These are phyloP conservation scores for Chloris gayana DNA, from an alignment of 176 grass and related monocot genomes.

Conservation along the genomic window DNA sequence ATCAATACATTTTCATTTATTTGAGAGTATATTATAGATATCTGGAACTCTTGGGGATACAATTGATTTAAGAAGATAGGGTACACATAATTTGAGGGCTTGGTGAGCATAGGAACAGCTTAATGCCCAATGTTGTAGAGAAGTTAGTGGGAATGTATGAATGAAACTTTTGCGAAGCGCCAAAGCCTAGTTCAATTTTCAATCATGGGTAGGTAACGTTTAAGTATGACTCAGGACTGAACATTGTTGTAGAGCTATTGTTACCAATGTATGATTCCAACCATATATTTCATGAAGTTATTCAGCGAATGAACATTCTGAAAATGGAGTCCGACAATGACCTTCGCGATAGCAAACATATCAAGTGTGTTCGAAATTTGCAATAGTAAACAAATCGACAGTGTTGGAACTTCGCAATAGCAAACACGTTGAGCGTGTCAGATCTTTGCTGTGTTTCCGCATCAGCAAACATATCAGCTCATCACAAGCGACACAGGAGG, in stretches of 20 bases:
- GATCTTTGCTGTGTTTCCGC: no score
- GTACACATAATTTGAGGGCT: slow-evolving; percentile 21
- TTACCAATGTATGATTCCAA: slow-evolving; percentile 5
- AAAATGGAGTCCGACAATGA: neutral
- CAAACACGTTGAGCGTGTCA: neutral
- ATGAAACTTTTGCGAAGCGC: slow-evolving; percentile 9
- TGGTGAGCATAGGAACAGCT: neutral
- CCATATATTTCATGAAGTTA: slow-evolving; percentile 8
- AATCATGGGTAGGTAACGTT: neutral
- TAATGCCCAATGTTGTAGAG: neutral
- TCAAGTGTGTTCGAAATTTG: neutral
- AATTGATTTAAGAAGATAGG: slow-evolving; percentile 5
- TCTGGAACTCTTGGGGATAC: neutral
- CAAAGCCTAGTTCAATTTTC: neutral
- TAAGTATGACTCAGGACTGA: neutral
- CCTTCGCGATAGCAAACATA: neutral
- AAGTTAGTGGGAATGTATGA: neutral
- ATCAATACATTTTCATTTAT: slow-evolving; percentile 28
- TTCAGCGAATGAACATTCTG: neutral
- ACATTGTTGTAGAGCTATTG: neutral
- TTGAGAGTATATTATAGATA: slow-evolving; percentile 1
- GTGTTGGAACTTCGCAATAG: neutral
- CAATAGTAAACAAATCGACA: neutral
- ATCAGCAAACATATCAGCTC: neutral
- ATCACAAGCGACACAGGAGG: neutral